Evolutionary conservation across 345 rosid species (phyloP), one percentile per base, ranked within the genome.

Genomic region (Arabis hirsuta): DNA sequence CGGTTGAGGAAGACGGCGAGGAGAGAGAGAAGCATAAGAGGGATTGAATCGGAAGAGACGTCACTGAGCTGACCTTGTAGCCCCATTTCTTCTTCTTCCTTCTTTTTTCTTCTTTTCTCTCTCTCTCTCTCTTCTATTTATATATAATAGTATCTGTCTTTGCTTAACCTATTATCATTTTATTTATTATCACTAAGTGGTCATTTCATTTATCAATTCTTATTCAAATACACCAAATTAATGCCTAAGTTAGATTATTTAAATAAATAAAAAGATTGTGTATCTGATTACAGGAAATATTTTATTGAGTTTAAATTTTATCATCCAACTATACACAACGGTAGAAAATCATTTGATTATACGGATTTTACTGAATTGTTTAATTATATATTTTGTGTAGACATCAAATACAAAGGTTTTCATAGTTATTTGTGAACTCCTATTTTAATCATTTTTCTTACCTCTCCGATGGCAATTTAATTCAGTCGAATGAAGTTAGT

Each of bases 41-140:
- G 96, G 65, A 89, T 84, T 13, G 97, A 91, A 67, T 86, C 97
- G 14, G 92, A 85, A n/a, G 92, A 84, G 52, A 89, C 82, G 80
- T 89, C 96, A 82, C 73, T 79, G 7, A 89, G 84, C 71, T 87
- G 90, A 79, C 82, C 78, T 65, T 87, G 90, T 44, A 91, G 65
- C 9, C 97, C 96, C 97, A 91, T 91, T 19, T 53, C 44, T 50
- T 13, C 43, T 63, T 66, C 60, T 48, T 52, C 12, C 4, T 59
- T 26, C 19, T 60, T 31, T 64, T 46, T 74, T 45, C 38, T 22
- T 32, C 24, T 67, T 27, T 14, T 48, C 2, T 45, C 4, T 51
- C 44, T 71, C 38, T 52, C 24, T 16, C 0, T 22, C 8, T 34
- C 8, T 34, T 6, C 32, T 29, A 29, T 29, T 29, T 29, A 29